Evolutionary conservation across 257 asterid species (phyloP), one percentile per base, ranked within the genome.

Genomic region (Fraxinus pennsylvanica): DNA sequence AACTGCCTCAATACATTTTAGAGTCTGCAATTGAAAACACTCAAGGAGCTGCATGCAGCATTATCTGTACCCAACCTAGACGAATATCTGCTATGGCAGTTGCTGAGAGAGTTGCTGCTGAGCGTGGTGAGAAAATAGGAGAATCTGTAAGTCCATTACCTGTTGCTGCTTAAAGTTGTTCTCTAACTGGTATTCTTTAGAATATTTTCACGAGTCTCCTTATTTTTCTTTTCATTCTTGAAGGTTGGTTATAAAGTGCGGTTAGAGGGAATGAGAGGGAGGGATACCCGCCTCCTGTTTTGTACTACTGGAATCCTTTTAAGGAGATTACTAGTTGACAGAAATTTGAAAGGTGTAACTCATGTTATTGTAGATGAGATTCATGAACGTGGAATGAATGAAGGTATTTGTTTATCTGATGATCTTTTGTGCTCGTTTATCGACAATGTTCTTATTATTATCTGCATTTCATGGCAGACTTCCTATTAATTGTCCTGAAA

Each of bases 301-400:
- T 94, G 97, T 79, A 94, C 98, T 74, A 92, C 95, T 50, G 98
- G 98, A 38, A 88, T 94, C 78, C 93, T 94, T 41, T 84, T 94
- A 76, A 88, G 97, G 89, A 90, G 96, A 86, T 89, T 92, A 73
- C 89, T 94, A 85, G 87, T 92, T 80, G 98, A 94, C 85, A 86
- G 97, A 87, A 87, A 87, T 61, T 86, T 94, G 84, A 91, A 87
- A 86, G 98, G 98, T 70, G 87, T 90, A 66, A 92, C 95, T 76
- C 97, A 94, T 83, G 97, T 94, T 76, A 83, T 92, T 79, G 92
- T 94, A 75, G 98, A 94, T 82, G 98, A 94, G 86, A 94, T 94
- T 88, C 98, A 94, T 81, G 98, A 94, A 88, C 96, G 97, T 36
- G 97, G 98, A 75, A 94, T 94, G 98, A 94, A 94, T 86, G 98